Conservation (phyloP, 345 rosid genomes). For the Psidium guajava region DNA sequence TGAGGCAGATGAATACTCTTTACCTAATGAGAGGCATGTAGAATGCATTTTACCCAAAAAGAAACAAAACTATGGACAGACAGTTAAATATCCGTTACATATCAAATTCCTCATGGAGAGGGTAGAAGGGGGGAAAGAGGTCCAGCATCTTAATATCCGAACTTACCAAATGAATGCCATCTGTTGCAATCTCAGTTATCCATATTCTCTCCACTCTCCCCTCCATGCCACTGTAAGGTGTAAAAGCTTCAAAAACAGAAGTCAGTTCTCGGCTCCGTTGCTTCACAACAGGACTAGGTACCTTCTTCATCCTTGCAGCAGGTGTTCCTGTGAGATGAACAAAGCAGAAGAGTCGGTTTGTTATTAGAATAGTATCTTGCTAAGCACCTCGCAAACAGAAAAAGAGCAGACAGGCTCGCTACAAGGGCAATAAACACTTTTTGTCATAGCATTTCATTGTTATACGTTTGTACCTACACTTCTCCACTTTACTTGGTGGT, state of each 20-base stretch:
- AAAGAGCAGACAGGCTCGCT: background rate
- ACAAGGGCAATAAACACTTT: background rate
- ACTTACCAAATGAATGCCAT: constrained; percentile 77
- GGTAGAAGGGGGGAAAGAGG: background rate
- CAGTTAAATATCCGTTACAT: background rate
- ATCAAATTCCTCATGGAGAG: background rate
- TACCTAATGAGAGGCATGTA: background rate
- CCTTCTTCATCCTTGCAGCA: constrained; percentile 96
- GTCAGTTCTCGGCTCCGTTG: constrained; percentile 89
- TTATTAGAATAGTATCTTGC: background rate
- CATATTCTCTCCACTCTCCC: constrained; percentile 83
- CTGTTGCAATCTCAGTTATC: constrained; percentile 85
- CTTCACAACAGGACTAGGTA: constrained; percentile 72
- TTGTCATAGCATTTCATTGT: background rate
- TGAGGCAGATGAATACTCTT: background rate
- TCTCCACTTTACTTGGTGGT: background rate
- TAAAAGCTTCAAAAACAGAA: constrained; percentile 75
- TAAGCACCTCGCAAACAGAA: background rate
- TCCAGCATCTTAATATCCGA: background rate
- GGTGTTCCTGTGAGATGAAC: constrained; percentile 59
- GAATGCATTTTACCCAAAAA: background rate
- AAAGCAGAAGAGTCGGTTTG: background rate
- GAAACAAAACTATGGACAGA: background rate
- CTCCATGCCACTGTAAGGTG: constrained; percentile 75
- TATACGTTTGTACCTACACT: background rate